Conservation (phyloP, 1,139 yeast genomes). For the Zygosaccharomyces pseudobailii region DNA sequence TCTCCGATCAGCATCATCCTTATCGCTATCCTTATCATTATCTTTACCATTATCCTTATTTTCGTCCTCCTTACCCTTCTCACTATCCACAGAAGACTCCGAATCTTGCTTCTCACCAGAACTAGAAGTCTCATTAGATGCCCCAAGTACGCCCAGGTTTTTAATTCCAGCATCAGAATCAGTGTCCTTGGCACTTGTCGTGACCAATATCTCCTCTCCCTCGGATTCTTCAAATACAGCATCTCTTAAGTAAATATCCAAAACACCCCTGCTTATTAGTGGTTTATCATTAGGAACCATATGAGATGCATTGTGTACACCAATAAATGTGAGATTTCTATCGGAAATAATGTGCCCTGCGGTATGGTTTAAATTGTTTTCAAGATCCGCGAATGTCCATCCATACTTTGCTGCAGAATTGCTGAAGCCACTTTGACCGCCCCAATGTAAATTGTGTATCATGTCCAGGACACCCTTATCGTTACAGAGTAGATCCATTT, state of each 20-base stretch:
- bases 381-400: conserved; percentile 57
- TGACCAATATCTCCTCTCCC: conserved; percentile 14
- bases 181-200: conserved; percentile 9
- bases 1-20: conserved; percentile 1
- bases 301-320: conserved; percentile 74
- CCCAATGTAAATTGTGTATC: conserved; percentile 63
- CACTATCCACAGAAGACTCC: conserved; percentile 6
- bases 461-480: conserved; percentile 67
- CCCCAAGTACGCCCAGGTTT: background rate
- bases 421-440: conserved; percentile 56
- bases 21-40: conserved; percentile 4
- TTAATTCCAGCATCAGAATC: conserved; percentile 21
- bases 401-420: conserved; percentile 36
- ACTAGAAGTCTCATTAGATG: background rate
- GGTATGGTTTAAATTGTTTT: conserved; percentile 38
- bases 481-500: conserved; percentile 85
- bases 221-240: conserved; percentile 15
- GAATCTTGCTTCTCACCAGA: background rate
- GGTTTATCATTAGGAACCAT: conserved; percentile 93
- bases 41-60: conserved; percentile 13
- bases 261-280: conserved; percentile 60
- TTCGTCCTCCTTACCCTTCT: conserved; percentile 10
- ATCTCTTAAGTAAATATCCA: conserved; percentile 41
- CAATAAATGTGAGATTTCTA: conserved; percentile 72
- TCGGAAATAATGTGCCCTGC: conserved; percentile 55